Percentiles rank a stretch among this genome's conserved stretches.
phyloP scores from a whole-genome alignment of 148 eudicot species.

The Tetragonia tetragonoides region DNA sequence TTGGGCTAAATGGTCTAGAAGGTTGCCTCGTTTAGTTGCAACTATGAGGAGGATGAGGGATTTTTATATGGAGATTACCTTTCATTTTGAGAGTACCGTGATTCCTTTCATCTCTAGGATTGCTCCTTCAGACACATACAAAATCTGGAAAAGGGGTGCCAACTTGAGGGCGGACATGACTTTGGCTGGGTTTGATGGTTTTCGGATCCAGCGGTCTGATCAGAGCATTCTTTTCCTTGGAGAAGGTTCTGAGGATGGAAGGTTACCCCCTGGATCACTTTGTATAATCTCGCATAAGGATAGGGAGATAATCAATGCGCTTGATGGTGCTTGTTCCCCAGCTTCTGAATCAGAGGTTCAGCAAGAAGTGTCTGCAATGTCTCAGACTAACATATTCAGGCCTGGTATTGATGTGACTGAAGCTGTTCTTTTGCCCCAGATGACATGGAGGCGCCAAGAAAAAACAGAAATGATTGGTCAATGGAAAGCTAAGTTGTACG shows the following conservation, averaged over 20 bases:
- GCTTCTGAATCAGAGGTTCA: conserved; percentile 71
- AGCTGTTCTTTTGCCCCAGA: conserved; percentile 81
- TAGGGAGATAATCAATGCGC: conserved; percentile 77
- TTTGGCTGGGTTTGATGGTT: conserved; percentile 91
- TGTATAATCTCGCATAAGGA: conserved; percentile 79
- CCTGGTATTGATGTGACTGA: conserved; percentile 88
- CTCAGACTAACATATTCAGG: conserved; percentile 77
- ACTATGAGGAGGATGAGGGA: conserved; percentile 84
- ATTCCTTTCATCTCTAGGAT: conserved; percentile 83
- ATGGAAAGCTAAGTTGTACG: conserved; percentile 90
- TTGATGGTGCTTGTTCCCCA: conserved; percentile 77
- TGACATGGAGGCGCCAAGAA: conserved; percentile 84
- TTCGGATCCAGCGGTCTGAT: conserved; percentile 84
- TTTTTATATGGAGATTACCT: conserved; percentile 90
- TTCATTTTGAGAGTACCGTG: conserved; percentile 91
- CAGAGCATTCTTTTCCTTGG: conserved; percentile 88
- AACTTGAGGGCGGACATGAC: conserved; percentile 96
- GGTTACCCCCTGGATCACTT: conserved; percentile 70
- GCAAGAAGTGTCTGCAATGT: conserved; percentile 77
- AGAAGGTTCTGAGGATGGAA: conserved; percentile 89
- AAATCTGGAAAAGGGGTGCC: conserved; percentile 89
- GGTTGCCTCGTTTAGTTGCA: conserved; percentile 71
- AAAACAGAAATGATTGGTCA: conserved; percentile 72
- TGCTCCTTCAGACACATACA: conserved; percentile 93
- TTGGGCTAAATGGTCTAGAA: conserved; percentile 96